Evolutionary conservation across 75 land plant species (phyloP), one percentile per base, ranked within the genome.

Genomic region (Selaginella tamariscina): DNA sequence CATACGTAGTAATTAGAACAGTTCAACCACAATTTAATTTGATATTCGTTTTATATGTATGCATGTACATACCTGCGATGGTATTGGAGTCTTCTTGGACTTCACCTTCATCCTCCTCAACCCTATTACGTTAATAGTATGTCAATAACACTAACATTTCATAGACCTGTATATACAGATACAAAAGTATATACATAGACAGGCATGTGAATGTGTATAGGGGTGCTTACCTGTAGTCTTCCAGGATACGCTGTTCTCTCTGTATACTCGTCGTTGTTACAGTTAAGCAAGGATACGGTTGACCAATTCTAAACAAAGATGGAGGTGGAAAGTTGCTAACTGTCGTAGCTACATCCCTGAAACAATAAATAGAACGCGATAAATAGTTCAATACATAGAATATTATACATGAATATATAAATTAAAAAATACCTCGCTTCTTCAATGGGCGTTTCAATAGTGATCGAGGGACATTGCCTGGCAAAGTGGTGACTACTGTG

Each of bases 121-220:
- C 32, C 60, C 99, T 79, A 33, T 79, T 32, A 39, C 71, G 86
- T 33, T 91, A 86, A 74, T 90, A 81, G 56, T 82, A 66, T 27
- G 71, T 70, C 20, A 82, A 31, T 22, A 91, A 64, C 31, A 84
- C 92, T 67, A 84, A 75, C 76, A 90, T 54, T 95, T 85, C 65
- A 91, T 80, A 2, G 83, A 74, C 66, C 63, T 79, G 64, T 97
- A 97, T 29, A 82, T 75, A 68, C 76, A 79, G 21, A 91, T 77
- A 24, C 69, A 29, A 55, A 81, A 70, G 65, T 84, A 79, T 72
- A 80, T 95, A 64, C 97, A 88, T 32, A 70, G 79, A 22, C 89
- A 92, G 71, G 85, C 79, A 26, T 33, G 70, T 69, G 82, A 82
- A 62, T 91, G 83, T 54, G 76, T 84, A 20, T 24, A 67, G 21